Evolutionary conservation across 2,329 filamentous ascomycete species (phyloP), one percentile per base, ranked within the genome.

Genomic region (Fusarium sambucinum): DNA sequence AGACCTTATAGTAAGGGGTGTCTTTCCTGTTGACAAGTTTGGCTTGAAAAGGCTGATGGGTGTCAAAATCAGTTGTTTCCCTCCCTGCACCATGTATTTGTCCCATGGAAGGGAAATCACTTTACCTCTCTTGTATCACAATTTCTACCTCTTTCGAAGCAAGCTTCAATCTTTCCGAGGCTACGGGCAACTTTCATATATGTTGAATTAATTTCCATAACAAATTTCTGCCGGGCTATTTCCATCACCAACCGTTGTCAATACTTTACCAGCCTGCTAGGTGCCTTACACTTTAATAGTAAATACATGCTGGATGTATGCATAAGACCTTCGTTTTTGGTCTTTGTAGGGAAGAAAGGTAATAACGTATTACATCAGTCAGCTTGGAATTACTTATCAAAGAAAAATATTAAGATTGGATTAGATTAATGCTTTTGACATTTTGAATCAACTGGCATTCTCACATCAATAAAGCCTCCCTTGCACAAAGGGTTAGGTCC

Each of bases 401-500:
- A 9, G 8, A 27, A 27, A 27, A 27, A 27, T 7, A 7, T 27
- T 9, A 27, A 41, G 38, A 53, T 47, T 23, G 33, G 47, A 14
- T 21, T 42, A 63, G 32, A 44, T 42, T 30, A 30, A 45, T 16
- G 11, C 25, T 41, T 17, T 33, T 14, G 32, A 23, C 14, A 9
- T 30, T 38, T 17, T 50, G 17, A 37, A 50, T 27, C 23, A 19
- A 12, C 32, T 38, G 32, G 13, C 46, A 25, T 27, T 17, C 13
- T 38, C 17, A 35, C 29, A 35, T 35, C 60, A 44, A 40, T 32
- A 53, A 32, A 46, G 47, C 33, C 30, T 48, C 48, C 52, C 47
- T 63, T 56, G 44, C 54, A 45, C 51, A 55, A 59, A 48, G 44
- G 35, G 29, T 40, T 42, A 42, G 40, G 40, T 60, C 50, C 35